Evolutionary conservation across 2,329 filamentous ascomycete genomes (phyloP).

Genomic region (Tolypocladium sp.): DNA sequence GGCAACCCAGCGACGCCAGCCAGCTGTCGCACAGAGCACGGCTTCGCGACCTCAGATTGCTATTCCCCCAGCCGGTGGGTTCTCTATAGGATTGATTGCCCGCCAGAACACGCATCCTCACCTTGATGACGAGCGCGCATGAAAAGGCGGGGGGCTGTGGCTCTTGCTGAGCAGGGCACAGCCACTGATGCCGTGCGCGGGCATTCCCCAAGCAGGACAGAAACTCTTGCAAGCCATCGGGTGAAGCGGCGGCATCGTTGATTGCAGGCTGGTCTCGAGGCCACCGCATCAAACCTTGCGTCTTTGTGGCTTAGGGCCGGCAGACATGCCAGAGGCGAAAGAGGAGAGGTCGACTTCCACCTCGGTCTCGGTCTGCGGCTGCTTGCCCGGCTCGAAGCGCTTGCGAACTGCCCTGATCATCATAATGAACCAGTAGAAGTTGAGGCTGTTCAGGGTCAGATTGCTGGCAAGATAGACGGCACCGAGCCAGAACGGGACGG

Average conservation of each 20-base stretch:
- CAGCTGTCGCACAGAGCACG: neutral
- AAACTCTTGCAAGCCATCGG: neutral
- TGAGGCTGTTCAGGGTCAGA: slow-evolving; percentile 62
- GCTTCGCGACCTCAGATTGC: neutral
- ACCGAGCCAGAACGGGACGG: slow-evolving; percentile 62
- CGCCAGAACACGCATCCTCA: neutral
- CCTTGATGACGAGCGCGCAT: neutral
- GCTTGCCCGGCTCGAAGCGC: slow-evolving; percentile 51
- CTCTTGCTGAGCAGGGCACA: neutral
- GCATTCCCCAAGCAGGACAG: neutral
- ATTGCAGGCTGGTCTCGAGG: neutral
- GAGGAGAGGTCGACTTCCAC: slow-evolving; percentile 19
- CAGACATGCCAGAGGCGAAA: slow-evolving; percentile 16
- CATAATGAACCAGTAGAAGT: slow-evolving; percentile 80
- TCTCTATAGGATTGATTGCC: neutral
- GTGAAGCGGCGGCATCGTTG: neutral
- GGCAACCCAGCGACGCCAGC: neutral
- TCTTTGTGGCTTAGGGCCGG: slow-evolving; percentile 10
- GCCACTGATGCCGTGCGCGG: neutral
- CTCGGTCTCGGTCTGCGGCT: slow-evolving; percentile 18
- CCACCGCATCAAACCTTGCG: slow-evolving; percentile 18
- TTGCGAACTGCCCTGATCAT: slow-evolving; percentile 76
- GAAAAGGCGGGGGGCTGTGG: neutral
- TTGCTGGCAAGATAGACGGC: slow-evolving; percentile 61
- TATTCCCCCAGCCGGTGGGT: neutral